Evolutionary conservation across 768 basidiomycete species (phyloP), one percentile per base, ranked within the genome.

Genomic region (Tricholomella constricta): DNA sequence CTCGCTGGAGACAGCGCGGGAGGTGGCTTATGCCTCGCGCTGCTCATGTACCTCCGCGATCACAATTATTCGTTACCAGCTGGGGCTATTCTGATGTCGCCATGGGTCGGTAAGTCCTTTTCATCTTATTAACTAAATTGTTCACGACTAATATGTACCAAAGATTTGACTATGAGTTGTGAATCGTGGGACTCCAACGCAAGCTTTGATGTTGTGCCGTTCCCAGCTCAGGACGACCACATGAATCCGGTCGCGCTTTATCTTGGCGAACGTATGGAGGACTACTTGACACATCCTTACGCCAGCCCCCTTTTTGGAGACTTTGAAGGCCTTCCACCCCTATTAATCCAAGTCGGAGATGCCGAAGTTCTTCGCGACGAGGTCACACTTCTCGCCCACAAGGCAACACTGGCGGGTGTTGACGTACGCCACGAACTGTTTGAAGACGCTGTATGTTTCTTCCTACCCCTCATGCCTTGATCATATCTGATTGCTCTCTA

Each of bases 131-230:
- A 9, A 54, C 29, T 31, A 42, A n/a, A 32, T 14, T 31, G 36
- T 26, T 19, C 43, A 31, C 25, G 37, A 27, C 43, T 44, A 58
- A 58, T 22, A 44, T 46, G 15, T 43, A 8, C 14, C 42, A 22
- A 58, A 91, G 93, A 96, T 69, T 72, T 99, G 56, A 98, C 97
- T 0, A 91, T 97, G 85, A 95, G 93, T 59, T 98, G 94, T 67
- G 91, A 94, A 51, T 96, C 94, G n/a, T 98, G 96, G 93, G 93
- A 96, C 26, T 90, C 89, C 51, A 98, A 98, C 68, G 85, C 88
- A 23, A 72, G 78, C n/a, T 94, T 78, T 67, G 93, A 94, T 67
- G 85, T 95, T 40, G 83, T 94, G 1, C 87, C 90, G 2, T 77
- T 78, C 43, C 91, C 91, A 4, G 72, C 78, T 1, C 75, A 80